Evolutionary conservation across 805 yeast genomes (phyloP).

Genomic region (Starmerella apicola): DNA sequence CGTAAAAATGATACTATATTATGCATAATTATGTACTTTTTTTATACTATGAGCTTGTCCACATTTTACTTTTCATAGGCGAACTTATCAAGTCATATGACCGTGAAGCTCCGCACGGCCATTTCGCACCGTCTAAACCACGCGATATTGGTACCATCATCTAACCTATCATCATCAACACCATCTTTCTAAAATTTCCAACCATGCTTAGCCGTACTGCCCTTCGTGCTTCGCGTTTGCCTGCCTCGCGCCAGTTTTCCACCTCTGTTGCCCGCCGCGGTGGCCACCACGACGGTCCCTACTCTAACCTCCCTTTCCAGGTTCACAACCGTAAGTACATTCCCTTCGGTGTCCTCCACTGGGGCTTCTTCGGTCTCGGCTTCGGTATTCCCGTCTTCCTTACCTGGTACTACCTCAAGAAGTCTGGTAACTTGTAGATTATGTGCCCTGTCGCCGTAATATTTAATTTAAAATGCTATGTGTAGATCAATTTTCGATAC

Average conservation of each 20-base stretch:
- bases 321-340: constrained; percentile 77
- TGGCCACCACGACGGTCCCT: constrained; percentile 69
- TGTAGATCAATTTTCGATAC: background rate
- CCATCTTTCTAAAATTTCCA: too few species aligned
- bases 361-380: constrained; percentile 59
- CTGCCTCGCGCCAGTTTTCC: constrained; percentile 8
- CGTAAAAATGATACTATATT: too few species aligned
- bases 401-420: constrained; percentile 70
- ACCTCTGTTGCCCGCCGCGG: constrained; percentile 20
- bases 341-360: constrained; percentile 74
- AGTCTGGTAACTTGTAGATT: constrained; percentile 46
- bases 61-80: too few species aligned
- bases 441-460: background rate
- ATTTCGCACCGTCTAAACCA: too few species aligned
- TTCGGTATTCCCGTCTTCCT: constrained; percentile 69
- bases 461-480: background rate
- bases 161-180: constrained; percentile 1
- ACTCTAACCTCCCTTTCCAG: constrained; percentile 87
- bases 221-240: constrained; percentile 12
- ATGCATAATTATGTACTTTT: too few species aligned
- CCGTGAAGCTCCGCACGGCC: too few species aligned
- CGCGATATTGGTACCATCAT: too few species aligned
- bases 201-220: constrained; percentile 17
- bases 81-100: too few species aligned
- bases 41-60: too few species aligned